A percentile compares a stretch with the other conserved stretches of the same genome.
Conservation (phyloP, 192 early-diverging fungal genomes). For the Dissophora globulifera region DNA sequence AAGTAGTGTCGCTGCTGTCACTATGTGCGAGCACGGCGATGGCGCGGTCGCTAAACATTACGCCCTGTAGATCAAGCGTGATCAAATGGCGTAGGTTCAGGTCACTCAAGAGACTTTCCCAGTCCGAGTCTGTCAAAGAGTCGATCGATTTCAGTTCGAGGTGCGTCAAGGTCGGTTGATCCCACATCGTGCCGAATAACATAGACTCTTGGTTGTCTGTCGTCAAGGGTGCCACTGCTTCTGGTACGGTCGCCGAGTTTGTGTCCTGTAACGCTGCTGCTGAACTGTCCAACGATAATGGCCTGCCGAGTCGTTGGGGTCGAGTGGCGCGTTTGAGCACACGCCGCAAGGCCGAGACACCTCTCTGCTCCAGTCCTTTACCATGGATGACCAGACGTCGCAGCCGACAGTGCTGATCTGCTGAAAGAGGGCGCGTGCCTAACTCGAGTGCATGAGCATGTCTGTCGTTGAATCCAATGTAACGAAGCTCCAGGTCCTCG, state of each 20-base stretch:
- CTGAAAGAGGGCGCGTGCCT: constrained; percentile 21
- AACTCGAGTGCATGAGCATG: constrained; percentile 47
- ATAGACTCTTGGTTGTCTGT: not conserved
- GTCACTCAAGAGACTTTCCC: constrained; percentile 25
- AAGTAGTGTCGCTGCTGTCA: not conserved
- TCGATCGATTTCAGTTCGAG: constrained; percentile 43
- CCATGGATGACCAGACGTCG: constrained; percentile 47
- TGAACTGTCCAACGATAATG: not conserved
- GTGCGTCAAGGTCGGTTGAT: constrained; percentile 27
- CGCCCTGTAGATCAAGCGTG: constrained; percentile 35
- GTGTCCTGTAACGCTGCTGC: not conserved
- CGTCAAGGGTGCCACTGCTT: not conserved
- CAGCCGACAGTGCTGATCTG: constrained; percentile 11
- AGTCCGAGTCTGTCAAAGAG: constrained; percentile 32
- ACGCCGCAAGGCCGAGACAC: constrained; percentile 19
- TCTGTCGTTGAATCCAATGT: constrained; percentile 45
- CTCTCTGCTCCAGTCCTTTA: constrained; percentile 27
- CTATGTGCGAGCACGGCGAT: constrained; percentile 13
- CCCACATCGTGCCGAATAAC: constrained; percentile 21
- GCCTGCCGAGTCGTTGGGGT: not conserved
- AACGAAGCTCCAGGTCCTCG: constrained; percentile 39
- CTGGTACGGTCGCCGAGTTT: not conserved
- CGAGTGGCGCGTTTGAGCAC: constrained; percentile 28
- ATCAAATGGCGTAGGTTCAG: constrained; percentile 16
- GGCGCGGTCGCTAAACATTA: constrained; percentile 29